Percentiles rank a stretch among this genome's conserved stretches.
These are phyloP conservation scores for Tephrocybe sp. DNA, from an alignment of 768 basidiomycete genomes.

Conservation along the genomic window DNA sequence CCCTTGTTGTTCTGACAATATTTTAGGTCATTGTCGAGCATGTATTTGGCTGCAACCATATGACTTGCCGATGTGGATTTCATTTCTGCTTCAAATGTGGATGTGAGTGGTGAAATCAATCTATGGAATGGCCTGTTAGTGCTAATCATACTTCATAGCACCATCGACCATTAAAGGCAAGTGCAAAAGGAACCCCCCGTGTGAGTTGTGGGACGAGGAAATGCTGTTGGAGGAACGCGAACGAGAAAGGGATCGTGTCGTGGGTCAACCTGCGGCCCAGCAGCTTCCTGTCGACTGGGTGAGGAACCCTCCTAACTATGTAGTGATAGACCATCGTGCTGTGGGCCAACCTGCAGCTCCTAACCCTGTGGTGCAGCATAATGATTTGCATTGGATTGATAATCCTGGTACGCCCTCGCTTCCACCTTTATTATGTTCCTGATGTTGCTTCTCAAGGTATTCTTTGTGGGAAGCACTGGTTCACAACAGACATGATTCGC, in stretches of 20 bases:
- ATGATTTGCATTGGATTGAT: conserved; percentile 23
- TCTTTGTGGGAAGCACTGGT: conserved; percentile 19
- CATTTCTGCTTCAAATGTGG: conserved; percentile 44
- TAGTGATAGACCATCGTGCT: too few relatives aligned
- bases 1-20: neutral
- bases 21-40: conserved; percentile 25
- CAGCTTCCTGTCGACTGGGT: neutral
- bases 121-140: too few relatives aligned
- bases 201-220: conserved; percentile 38
- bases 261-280: conserved; percentile 7
- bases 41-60: conserved; percentile 37
- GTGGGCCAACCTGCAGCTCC: neutral
- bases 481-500: conserved; percentile 24
- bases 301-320: too few relatives aligned
- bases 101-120: too few relatives aligned
- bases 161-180: conserved; percentile 19
- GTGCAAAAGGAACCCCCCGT: conserved; percentile 33
- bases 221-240: conserved; percentile 32
- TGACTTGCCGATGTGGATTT: conserved; percentile 38
- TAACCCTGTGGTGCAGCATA: neutral
- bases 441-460: conserved; percentile 1
- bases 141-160: conserved; percentile 3
- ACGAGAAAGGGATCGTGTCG: conserved; percentile 18
- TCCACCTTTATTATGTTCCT: neutral
- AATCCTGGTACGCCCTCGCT: conserved; percentile 17